These are phyloP conservation scores for Thermoascus crustaceus DNA, from an alignment of 2,329 filamentous ascomycete genomes.

Conservation along the genomic window DNA sequence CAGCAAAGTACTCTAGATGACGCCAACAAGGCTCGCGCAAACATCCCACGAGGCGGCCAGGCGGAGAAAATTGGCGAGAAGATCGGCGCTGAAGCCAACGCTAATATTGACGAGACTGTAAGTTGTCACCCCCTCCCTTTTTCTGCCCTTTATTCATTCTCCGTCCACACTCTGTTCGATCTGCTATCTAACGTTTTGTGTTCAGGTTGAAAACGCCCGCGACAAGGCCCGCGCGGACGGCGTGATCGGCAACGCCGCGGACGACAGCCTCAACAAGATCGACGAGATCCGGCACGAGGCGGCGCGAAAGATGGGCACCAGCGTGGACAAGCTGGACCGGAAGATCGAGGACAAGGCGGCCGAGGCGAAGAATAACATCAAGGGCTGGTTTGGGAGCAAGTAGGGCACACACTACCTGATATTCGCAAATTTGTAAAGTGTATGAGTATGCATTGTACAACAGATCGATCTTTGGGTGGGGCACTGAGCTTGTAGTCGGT, in stretches of 20 bases:
- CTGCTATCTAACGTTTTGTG: too few species aligned
- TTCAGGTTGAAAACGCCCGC: conserved; percentile 54
- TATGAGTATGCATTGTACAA: neutral
- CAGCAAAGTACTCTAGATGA: conserved; percentile 53
- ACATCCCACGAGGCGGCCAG: conserved; percentile 56
- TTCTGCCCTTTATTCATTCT: neutral
- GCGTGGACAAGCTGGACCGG: conserved; percentile 70
- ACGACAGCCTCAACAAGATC: conserved; percentile 49
- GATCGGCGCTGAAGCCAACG: conserved; percentile 53
- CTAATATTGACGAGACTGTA: conserved; percentile 63
- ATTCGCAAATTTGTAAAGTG: too few species aligned
- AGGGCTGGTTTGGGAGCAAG: conserved; percentile 71
- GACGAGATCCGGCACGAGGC: conserved; percentile 60
- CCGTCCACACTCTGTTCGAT: too few species aligned
- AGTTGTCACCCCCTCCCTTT: conserved; percentile 23
- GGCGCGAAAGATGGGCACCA: conserved; percentile 41
- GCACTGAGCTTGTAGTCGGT: too few species aligned
- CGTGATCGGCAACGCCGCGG: conserved; percentile 51
- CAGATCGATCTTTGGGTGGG: too few species aligned
- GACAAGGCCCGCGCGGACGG: conserved; percentile 49
- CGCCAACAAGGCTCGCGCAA: conserved; percentile 58
- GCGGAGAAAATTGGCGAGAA: conserved; percentile 58
- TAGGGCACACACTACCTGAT: too few species aligned
- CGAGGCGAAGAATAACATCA: conserved; percentile 76
- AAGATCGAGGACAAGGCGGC: conserved; percentile 69